Evolutionary conservation across 352 stramenopile species (phyloP).

Genomic region (Halophytophthora polymorphica): DNA sequence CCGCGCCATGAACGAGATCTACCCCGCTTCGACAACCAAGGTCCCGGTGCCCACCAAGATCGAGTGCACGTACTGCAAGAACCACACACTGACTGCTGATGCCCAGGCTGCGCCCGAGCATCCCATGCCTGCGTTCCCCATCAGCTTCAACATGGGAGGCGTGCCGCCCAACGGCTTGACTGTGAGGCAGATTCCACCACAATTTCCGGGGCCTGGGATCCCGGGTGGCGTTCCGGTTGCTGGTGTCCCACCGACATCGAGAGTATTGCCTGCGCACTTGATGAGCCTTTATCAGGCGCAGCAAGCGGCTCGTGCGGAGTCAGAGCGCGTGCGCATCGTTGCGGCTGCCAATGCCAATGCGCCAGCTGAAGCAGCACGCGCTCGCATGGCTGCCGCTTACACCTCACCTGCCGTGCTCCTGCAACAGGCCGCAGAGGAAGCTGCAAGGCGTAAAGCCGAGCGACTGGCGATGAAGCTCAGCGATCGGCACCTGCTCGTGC

Average conservation of each 20-base stretch:
- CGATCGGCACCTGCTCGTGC: conserved; percentile 62
- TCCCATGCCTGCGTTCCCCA: conserved; percentile 11
- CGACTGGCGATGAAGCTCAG: conserved; percentile 45
- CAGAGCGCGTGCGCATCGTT: too few relatives aligned
- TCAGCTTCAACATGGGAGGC: conserved; percentile 16
- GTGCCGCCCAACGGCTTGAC: conserved; percentile 6
- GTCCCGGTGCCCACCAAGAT: conserved; percentile 59
- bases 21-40: conserved; percentile 47
- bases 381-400: too few relatives aligned
- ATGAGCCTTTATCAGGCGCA: too few relatives aligned
- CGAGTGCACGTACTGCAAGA: conserved; percentile 68
- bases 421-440: conserved; percentile 17
- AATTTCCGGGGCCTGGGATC: too few relatives aligned
- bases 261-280: too few relatives aligned
- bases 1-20: conserved; percentile 58
- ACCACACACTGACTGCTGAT: conserved; percentile 33
- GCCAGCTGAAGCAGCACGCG: conserved; percentile 7
- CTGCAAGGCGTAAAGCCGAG: conserved; percentile 31
- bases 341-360: conserved; percentile 2
- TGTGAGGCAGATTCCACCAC: too few relatives aligned
- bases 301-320: too few relatives aligned
- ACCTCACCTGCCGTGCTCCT: conserved; percentile 7
- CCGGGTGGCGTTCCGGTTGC: too few relatives aligned
- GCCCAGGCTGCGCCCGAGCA: conserved; percentile 26
- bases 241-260: too few relatives aligned